Conservation (phyloP, 1,284 basidiomycete genomes). For the Ceratobasidium papillatum region DNA sequence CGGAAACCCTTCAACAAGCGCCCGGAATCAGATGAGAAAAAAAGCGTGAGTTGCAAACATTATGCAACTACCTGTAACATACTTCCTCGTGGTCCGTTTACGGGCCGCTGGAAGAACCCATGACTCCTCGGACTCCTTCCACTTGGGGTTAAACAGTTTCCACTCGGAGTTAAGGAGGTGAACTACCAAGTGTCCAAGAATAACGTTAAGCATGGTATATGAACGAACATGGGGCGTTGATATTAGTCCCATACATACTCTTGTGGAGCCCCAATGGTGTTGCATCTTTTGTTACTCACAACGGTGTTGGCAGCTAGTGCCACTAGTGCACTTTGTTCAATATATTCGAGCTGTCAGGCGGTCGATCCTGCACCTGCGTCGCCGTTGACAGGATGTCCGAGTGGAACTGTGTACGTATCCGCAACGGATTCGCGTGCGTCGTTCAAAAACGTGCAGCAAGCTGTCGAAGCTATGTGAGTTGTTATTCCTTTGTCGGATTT, state of each 20-base stretch:
- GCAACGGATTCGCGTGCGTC: conserved; percentile 9
- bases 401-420: conserved; percentile 24
- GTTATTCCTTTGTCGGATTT: background rate
- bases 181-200: conserved; percentile 7
- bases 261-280: background rate
- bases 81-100: background rate
- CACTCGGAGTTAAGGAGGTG: background rate
- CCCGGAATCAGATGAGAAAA: too few species aligned
- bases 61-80: too few species aligned
- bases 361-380: conserved; percentile 24
- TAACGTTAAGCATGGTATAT: conserved; percentile 4
- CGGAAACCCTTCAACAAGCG: too few species aligned
- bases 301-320: background rate
- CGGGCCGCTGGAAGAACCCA: conserved; percentile 22
- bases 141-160: background rate
- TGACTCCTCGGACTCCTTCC: background rate
- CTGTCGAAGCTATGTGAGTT: conserved; percentile 21
- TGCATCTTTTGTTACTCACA: background rate
- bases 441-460: conserved; percentile 25
- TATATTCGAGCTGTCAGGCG: conserved; percentile 17
- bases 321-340: conserved; percentile 10
- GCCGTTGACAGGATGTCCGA: conserved; percentile 19
- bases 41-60: too few species aligned
- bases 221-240: background rate
- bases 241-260: background rate